Base-by-base conservation (phyloP, 1,139 yeast genomes). In the Protomyces inundatus region DNA sequence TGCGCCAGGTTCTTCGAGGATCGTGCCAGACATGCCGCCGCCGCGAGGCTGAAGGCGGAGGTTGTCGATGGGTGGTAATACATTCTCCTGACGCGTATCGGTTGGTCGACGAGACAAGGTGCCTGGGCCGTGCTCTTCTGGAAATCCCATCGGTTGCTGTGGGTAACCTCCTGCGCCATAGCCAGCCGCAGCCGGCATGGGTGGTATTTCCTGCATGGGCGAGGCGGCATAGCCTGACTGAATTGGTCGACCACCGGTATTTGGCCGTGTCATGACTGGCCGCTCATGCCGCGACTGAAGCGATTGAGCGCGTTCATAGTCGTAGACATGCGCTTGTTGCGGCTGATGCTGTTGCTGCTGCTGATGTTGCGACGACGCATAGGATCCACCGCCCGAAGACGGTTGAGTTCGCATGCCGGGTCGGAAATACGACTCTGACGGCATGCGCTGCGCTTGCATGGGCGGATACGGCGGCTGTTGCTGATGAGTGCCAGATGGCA, bases 221-320 rank as follows among this genome's bases (percentile, higher is more conserved):
- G 12, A 14, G 6, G 14, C 42, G n/a, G 14, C 16, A 10, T 39
- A 53, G 6, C 45, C 45, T 12, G 16, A 14, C 16, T 34, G 51
- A 32, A 36, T 39, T 1, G 40, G 23, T 2, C 62, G 51, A 40
- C 62, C 52, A 23, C 56, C 35, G 9, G 46, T 37, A 32, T 23
- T 16, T 4, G 52, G 53, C n/a, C 56, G 16, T 6, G 56, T 14
- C 30, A 52, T 40, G 30, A 51, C 33, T 23, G 62, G 56, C 23
- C 62, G 39, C 10, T 40, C 42, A 3, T 40, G 36, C 5, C 37
- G n/a, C 35, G 55, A 58, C 23, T 58, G 62, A 10, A 58, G 52
- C 1, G 62, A 58, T 33, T 51, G 56, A 34, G 62, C 52, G 23
- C 62, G 62, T 14, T 58, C 62, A 34, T 52, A 58, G 52, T 58